phyloP scores from a whole-genome alignment of 78 protist species.

The Dictyostelium capitatum region DNA sequence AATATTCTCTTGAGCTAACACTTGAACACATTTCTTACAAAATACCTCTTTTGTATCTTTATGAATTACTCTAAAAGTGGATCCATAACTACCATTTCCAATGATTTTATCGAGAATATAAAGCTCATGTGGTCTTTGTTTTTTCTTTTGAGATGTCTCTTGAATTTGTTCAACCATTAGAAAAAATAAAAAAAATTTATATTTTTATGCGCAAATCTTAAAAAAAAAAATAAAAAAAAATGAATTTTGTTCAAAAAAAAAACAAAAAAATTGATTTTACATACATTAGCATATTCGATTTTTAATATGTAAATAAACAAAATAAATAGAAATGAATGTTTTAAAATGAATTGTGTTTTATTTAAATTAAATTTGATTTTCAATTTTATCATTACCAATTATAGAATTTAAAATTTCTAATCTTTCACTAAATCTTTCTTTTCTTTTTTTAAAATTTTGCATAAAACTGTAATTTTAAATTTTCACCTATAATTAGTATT shows the following conservation, averaged over 20 bases:
- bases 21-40: slow-evolving; percentile 8
- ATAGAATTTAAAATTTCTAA: neutral
- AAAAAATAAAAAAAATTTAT: too few species aligned
- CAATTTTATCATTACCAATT: neutral
- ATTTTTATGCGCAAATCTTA: too few species aligned
- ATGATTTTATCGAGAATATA: too few species aligned
- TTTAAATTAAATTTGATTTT: too few species aligned
- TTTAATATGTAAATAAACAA: too few species aligned
- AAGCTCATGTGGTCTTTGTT: too few species aligned
- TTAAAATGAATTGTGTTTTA: too few species aligned
- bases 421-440: slow-evolving; percentile 14
- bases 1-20: neutral
- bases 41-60: neutral
- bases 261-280: neutral
- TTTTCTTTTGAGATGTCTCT: too few species aligned
- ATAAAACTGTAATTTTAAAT: neutral
- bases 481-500: neutral
- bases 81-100: too few species aligned
- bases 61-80: neutral
- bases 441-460: slow-evolving; percentile 17
- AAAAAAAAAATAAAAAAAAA: neutral
- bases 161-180: too few species aligned
- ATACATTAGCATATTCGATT: too few species aligned
- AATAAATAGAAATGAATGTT: too few species aligned
- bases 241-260: neutral